Base-by-base conservation (phyloP, 1,139 yeast species). In the Geotrichum klebahnii region DNA sequence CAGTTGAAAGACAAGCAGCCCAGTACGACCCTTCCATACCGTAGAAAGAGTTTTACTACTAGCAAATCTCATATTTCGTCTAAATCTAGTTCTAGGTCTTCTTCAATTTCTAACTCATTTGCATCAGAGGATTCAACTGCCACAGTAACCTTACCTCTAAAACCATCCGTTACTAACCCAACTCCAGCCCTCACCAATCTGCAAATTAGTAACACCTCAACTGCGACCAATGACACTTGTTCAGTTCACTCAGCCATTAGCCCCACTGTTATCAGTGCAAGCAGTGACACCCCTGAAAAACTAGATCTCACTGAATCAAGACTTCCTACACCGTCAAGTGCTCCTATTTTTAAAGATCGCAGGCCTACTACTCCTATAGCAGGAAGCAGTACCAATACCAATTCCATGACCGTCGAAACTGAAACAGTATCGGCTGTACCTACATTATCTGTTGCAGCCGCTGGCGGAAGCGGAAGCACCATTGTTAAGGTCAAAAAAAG, bases 341-440 rank as follows among this genome's bases (percentile, higher is more conserved):
- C 35, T 14, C 35, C 5, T 10, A 32, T 17, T 10, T 17, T 17
- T 32, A 32, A 26, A 35, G n/a, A n/a, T n/a, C n/a, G n/a, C n/a
- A n/a, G n/a, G n/a, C n/a, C n/a, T n/a, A n/a, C n/a, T n/a, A n/a
- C n/a, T n/a, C n/a, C n/a, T n/a, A n/a, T n/a, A n/a, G n/a, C n/a
- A n/a, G n/a, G n/a, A 17, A 35, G 38, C 24, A 8, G 26, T 16
- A 20, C 10, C 23, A 35, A 35, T 37, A 36, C 46, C 2, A 53
- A 58, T 24, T 59, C 61, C 42, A 65, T 68, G 69, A 68, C 70
- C 2, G 74, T 71, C 17, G 75, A 71, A 55, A 71, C 73, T 1
- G 74, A 71, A 54, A 70, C 73, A 0, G 75, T 71, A n/a, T 56
- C 67, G 2, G 68, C 70, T 1, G 68, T 67, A 4, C 67, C 71